Evolutionary conservation across 2,329 filamentous ascomycete genomes (phyloP).

Genomic region (Clonostachys chloroleuca): DNA sequence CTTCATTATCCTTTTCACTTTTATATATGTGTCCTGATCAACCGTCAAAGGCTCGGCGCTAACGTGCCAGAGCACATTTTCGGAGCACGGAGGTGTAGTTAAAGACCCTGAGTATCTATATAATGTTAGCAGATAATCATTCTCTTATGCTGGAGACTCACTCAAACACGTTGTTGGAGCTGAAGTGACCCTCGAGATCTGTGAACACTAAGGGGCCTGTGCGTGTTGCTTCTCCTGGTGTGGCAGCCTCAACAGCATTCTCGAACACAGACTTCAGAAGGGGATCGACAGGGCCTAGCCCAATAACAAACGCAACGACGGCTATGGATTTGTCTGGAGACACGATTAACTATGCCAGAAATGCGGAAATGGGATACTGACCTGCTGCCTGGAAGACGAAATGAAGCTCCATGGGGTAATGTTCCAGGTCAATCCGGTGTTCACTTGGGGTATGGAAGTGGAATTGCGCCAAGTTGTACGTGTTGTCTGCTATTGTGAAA

Average conservation of each 20-base stretch:
- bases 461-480: constrained; percentile 43
- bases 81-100: constrained; percentile 54
- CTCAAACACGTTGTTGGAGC: constrained; percentile 30
- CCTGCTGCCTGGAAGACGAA: constrained; percentile 29
- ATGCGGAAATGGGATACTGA: constrained; percentile 3
- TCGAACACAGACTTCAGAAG: constrained; percentile 24
- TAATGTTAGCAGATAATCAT: constrained; percentile 12
- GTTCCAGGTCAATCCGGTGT: constrained; percentile 39
- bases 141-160: neutral
- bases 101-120: constrained; percentile 41
- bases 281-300: constrained; percentile 12
- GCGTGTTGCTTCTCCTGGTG: constrained; percentile 22
- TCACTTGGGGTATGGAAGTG: constrained; percentile 55
- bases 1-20: constrained; percentile 43
- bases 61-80: constrained; percentile 46
- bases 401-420: constrained; percentile 32
- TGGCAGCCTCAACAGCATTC: constrained; percentile 26
- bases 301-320: constrained; percentile 30
- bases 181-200: constrained; percentile 25
- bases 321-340: constrained; percentile 9
- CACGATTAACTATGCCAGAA: neutral
- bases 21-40: constrained; percentile 38
- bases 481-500: constrained; percentile 25
- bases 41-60: constrained; percentile 37
- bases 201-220: constrained; percentile 31